These are phyloP conservation scores for Tylopilus sp. DNA, from an alignment of 768 basidiomycete species.

Conservation along the genomic window DNA sequence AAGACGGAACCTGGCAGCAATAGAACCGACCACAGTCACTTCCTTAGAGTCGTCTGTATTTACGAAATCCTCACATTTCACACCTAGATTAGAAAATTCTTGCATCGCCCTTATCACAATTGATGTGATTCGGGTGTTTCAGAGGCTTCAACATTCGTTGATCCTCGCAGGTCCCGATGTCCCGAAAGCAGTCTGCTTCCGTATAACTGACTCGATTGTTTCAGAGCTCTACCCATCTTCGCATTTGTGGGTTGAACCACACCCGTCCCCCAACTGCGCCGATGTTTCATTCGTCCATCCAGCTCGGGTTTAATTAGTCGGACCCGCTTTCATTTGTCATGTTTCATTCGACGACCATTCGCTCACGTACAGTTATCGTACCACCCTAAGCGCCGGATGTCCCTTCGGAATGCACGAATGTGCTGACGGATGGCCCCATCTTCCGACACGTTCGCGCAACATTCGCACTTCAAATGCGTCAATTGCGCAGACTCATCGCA, in stretches of 20 bases:
- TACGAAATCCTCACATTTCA: background rate
- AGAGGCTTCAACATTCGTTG: background rate
- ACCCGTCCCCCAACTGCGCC: background rate
- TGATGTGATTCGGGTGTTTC: background rate
- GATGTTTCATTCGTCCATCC: background rate
- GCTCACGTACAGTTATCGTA: background rate
- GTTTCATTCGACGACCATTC: conserved; percentile 3
- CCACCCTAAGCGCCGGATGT: background rate
- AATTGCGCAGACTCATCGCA: background rate
- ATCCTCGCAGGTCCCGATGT: background rate
- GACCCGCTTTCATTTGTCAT: background rate
- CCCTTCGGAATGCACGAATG: background rate
- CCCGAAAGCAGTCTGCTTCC: background rate
- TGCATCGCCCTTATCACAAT: background rate
- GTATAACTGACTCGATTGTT: background rate
- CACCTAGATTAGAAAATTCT: background rate
- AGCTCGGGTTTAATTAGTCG: background rate
- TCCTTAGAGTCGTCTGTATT: background rate
- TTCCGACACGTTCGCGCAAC: conserved; percentile 1
- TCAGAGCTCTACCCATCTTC: background rate
- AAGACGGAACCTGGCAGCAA: conserved; percentile 12
- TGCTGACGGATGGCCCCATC: background rate
- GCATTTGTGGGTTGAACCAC: background rate
- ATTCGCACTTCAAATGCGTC: background rate
- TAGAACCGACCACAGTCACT: background rate